phyloP scores from a whole-genome alignment of 2,329 filamentous ascomycete genomes.

The Fusarium lateritium region DNA sequence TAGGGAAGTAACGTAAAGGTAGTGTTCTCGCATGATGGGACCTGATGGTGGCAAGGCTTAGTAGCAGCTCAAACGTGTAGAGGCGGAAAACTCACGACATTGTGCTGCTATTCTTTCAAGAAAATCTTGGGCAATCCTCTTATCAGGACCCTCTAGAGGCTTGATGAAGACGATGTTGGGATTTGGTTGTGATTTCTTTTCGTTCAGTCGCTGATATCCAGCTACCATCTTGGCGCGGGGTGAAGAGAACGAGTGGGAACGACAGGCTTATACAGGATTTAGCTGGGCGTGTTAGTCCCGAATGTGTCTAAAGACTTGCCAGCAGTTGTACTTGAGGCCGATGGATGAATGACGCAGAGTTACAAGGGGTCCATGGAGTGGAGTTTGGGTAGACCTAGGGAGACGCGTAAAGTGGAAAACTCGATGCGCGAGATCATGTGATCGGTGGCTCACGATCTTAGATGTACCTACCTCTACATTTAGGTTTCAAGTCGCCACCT shows the following conservation, averaged over 20 bases:
- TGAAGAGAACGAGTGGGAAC: background rate
- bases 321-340: background rate
- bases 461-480: too few relatives aligned
- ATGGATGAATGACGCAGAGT: conserved; percentile 32
- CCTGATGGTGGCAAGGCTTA: conserved; percentile 54
- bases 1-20: conserved; percentile 76
- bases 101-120: conserved; percentile 85
- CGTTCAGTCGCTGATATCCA: conserved; percentile 85
- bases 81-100: conserved; percentile 67
- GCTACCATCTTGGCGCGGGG: conserved; percentile 72
- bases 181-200: conserved; percentile 81
- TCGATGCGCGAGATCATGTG: conserved; percentile 33
- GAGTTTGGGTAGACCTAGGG: conserved; percentile 1
- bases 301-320: background rate
- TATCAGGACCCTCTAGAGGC: conserved; percentile 75
- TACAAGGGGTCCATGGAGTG: conserved; percentile 4
- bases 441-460: background rate
- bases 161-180: conserved; percentile 88
- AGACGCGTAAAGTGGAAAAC: conserved; percentile 32
- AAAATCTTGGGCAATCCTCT: conserved; percentile 76
- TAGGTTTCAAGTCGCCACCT: too few relatives aligned
- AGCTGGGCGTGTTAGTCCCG: background rate
- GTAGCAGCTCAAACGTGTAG: background rate
- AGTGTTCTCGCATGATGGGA: conserved; percentile 78
- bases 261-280: background rate